These are phyloP conservation scores for Leucosporidium creatinivorum DNA, from an alignment of 768 basidiomycete species.

Conservation along the genomic window DNA sequence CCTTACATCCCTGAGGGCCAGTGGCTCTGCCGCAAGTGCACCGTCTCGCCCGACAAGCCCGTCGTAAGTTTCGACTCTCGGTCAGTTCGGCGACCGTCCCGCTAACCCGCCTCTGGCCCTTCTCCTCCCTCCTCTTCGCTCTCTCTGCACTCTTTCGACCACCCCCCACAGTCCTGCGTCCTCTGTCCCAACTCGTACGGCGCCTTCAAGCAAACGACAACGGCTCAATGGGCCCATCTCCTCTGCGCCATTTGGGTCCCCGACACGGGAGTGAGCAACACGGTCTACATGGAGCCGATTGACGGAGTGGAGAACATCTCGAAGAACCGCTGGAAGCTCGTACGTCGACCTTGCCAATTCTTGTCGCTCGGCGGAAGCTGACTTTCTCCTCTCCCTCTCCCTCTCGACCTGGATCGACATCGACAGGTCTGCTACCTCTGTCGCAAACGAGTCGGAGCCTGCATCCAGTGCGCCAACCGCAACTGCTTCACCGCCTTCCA, in stretches of 20 bases:
- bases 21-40: conserved; percentile 98
- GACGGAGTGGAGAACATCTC: conserved; percentile 79
- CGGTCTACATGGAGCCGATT: conserved; percentile 97
- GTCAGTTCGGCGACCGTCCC: not conserved
- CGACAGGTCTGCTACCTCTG: conserved; percentile 59
- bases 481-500: conserved; percentile 92
- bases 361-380: not conserved
- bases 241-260: conserved; percentile 97
- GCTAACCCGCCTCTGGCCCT: not conserved
- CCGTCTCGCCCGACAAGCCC: conserved; percentile 90
- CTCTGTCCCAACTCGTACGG: conserved; percentile 95
- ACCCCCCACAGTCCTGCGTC: conserved; percentile 65
- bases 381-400: not conserved
- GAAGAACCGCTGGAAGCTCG: conserved; percentile 89
- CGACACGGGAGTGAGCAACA: conserved; percentile 83
- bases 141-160: not conserved
- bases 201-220: conserved; percentile 92
- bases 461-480: conserved; percentile 88
- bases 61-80: conserved; percentile 55
- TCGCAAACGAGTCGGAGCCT: conserved; percentile 62
- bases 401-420: not conserved
- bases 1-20: conserved; percentile 99
- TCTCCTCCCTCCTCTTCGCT: not conserved
- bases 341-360: conserved; percentile 44
- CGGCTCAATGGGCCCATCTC: conserved; percentile 91